A percentile compares a stretch with the other conserved stretches of the same genome.
Evolutionary conservation across 257 asterid species (phyloP).

Genomic region (Solanum pinnatisectum): DNA sequence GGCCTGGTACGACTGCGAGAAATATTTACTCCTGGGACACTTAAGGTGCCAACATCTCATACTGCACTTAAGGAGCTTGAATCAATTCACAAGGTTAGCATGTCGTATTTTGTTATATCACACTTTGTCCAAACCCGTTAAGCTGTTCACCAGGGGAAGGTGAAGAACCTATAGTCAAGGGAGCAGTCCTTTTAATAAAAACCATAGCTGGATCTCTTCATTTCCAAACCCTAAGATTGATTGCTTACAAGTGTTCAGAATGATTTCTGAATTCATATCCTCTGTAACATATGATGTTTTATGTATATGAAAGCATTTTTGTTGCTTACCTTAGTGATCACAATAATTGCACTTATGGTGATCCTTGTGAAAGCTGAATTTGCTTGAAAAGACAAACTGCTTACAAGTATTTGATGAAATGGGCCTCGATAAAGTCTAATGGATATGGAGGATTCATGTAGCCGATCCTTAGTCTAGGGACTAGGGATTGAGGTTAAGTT

Average conservation of each 20-base stretch:
- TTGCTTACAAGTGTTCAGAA: background rate
- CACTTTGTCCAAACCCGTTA: background rate
- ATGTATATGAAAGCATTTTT: background rate
- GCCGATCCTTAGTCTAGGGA: background rate
- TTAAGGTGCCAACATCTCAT: slow-evolving; percentile 65
- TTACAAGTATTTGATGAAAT: background rate
- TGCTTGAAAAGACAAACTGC: background rate
- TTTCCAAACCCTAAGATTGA: background rate
- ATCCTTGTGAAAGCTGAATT: background rate
- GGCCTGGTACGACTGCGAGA: slow-evolving; percentile 69
- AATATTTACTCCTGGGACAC: slow-evolving; percentile 83
- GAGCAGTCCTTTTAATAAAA: background rate
- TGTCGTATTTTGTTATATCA: background rate
- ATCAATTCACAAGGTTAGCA: slow-evolving; percentile 89
- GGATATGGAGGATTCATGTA: background rate
- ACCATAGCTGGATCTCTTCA: background rate
- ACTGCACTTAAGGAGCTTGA: slow-evolving; percentile 82
- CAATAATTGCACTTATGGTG: background rate
- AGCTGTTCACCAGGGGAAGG: background rate
- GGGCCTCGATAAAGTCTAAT: background rate
- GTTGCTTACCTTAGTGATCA: background rate
- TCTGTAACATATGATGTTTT: background rate
- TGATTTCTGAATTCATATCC: background rate
- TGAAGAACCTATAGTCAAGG: background rate
- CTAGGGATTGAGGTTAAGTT: background rate